These are phyloP conservation scores for Sphaerulina vaccinii DNA, from an alignment of 2,329 filamentous ascomycete genomes.

Conservation along the genomic window DNA sequence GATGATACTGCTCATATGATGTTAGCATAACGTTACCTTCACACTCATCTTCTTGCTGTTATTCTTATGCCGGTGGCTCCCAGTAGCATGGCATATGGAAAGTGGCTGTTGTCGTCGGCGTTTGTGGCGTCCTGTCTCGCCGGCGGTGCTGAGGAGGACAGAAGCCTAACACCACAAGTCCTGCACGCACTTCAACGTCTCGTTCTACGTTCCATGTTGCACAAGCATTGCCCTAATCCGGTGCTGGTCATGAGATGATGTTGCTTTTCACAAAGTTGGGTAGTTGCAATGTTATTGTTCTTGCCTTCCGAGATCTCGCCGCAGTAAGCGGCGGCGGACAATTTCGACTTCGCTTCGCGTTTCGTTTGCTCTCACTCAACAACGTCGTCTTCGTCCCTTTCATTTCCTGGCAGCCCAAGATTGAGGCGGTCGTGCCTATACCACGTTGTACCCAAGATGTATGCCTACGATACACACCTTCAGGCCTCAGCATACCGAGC, in stretches of 20 bases:
- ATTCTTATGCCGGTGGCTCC: no score
- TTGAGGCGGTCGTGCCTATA: not conserved
- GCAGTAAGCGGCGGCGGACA: no score
- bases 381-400: not conserved
- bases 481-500: not conserved
- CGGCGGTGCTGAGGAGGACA: not conserved
- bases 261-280: no score
- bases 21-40: no score
- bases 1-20: no score
- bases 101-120: not conserved
- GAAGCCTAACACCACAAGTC: not conserved
- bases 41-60: no score
- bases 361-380: not conserved
- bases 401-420: not conserved
- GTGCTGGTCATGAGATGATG: no score
- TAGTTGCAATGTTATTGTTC: no score
- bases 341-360: no score
- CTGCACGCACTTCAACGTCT: not conserved
- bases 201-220: no score
- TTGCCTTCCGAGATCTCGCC: no score
- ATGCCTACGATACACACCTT: not conserved
- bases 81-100: not conserved
- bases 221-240: no score
- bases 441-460: not conserved
- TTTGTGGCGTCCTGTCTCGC: not conserved